Evolutionary conservation across 2,329 filamentous ascomycete species (phyloP).

Genomic region (Lecanicillium sp.): DNA sequence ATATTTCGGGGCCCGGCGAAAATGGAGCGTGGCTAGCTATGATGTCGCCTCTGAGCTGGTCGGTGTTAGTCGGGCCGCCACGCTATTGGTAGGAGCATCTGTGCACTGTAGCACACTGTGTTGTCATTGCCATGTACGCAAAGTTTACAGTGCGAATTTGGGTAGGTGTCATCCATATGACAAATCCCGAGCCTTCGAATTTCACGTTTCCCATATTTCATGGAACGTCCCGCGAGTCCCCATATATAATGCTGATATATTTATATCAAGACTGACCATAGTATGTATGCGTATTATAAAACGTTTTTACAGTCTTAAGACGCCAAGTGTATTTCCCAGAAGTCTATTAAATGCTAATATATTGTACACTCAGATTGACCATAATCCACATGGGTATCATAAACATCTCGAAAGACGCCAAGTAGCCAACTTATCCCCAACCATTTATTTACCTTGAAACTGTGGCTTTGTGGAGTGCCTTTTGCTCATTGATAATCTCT

Average conservation of each 20-base stretch:
- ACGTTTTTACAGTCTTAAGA: no score
- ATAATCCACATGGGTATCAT: constrained; percentile 5
- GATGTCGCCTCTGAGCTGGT: constrained; percentile 5
- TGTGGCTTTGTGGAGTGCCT: constrained; percentile 23
- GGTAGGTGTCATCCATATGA: no score
- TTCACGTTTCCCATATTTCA: no score
- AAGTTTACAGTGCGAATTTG: constrained; percentile 1
- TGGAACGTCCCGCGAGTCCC: no score
- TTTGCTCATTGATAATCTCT: constrained; percentile 30
- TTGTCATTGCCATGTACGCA: background rate
- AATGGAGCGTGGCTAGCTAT: constrained; percentile 6
- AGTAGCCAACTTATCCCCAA: background rate
- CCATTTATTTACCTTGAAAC: constrained; percentile 3
- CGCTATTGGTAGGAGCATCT: background rate
- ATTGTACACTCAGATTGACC: no score
- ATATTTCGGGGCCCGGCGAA: background rate
- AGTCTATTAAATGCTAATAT: no score
- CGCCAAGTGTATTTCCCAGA: no score
- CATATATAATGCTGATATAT: no score
- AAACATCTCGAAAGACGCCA: background rate
- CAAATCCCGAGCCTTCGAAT: no score
- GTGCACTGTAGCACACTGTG: constrained; percentile 6
- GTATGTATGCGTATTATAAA: constrained; percentile 7
- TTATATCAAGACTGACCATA: no score
- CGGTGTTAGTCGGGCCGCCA: constrained; percentile 10